These are phyloP conservation scores for Monosporascus sp. DNA, from an alignment of 2,329 filamentous ascomycete genomes.

Conservation along the genomic window DNA sequence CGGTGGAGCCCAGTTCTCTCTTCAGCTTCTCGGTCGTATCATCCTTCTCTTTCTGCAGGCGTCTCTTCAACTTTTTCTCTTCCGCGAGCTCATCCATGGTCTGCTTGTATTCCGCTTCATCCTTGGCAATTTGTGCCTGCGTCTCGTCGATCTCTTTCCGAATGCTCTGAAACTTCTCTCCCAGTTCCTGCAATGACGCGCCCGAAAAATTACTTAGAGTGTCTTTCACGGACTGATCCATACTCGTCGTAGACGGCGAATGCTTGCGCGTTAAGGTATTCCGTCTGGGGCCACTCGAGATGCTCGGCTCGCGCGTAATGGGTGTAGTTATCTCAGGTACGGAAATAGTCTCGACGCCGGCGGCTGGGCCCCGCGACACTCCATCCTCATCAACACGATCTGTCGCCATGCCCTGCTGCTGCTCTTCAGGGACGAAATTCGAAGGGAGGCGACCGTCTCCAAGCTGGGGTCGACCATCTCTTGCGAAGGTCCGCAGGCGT, in stretches of 20 bases:
- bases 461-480: constrained; percentile 58
- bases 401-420: constrained; percentile 31
- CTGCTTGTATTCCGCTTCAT: constrained; percentile 66
- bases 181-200: constrained; percentile 70
- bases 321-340: constrained; percentile 56
- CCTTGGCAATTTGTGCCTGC: constrained; percentile 63
- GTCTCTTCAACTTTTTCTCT: constrained; percentile 74
- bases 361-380: constrained; percentile 44
- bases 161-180: constrained; percentile 73
- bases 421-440: constrained; percentile 51
- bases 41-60: constrained; percentile 81
- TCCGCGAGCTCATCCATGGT: constrained; percentile 63
- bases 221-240: constrained; percentile 45
- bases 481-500: constrained; percentile 71
- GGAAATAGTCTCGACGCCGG: constrained; percentile 56
- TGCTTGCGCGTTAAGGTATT: constrained; percentile 69
- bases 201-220: constrained; percentile 50
- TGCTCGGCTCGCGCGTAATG: constrained; percentile 61
- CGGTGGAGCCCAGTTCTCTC: constrained; percentile 72
- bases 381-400: constrained; percentile 48
- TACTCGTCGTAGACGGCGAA: constrained; percentile 63
- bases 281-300: constrained; percentile 43
- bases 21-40: constrained; percentile 81
- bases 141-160: constrained; percentile 80
- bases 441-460: constrained; percentile 52